phyloP scores from a whole-genome alignment of 768 basidiomycete genomes.

The Kwoniella bestiolae region DNA sequence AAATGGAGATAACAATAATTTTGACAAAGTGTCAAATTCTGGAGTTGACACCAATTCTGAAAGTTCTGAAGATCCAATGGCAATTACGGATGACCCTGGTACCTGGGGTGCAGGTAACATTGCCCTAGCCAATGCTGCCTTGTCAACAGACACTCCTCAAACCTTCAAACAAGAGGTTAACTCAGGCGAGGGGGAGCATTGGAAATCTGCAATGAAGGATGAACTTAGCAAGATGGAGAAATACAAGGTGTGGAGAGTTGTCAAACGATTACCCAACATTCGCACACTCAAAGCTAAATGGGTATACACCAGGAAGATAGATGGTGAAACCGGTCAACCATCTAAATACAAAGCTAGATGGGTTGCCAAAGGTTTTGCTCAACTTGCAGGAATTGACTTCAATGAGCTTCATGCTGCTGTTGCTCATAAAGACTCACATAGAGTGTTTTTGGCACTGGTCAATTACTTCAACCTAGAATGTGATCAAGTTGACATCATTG shows the following conservation, averaged over 20 bases:
- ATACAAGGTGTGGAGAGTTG: constrained; percentile 51
- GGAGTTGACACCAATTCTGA: constrained; percentile 30
- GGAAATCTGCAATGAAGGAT: constrained; percentile 45
- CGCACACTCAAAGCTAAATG: constrained; percentile 54
- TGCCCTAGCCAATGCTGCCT: not conserved
- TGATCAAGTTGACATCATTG: too few species aligned
- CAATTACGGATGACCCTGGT: constrained; percentile 3
- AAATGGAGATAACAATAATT: not conserved
- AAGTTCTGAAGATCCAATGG: constrained; percentile 55
- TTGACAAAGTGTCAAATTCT: not conserved
- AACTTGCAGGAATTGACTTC: constrained; percentile 23
- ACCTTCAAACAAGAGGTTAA: constrained; percentile 7
- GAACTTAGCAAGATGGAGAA: constrained; percentile 40
- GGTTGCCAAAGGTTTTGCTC: constrained; percentile 27
- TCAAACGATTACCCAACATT: constrained; percentile 1
- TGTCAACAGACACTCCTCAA: not conserved
- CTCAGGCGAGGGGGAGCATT: constrained; percentile 22
- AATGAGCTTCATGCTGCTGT: too few species aligned
- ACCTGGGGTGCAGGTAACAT: constrained; percentile 1
- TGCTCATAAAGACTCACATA: too few species aligned
- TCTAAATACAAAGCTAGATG: constrained; percentile 29
- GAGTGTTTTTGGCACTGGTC: too few species aligned
- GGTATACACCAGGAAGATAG: constrained; percentile 56
- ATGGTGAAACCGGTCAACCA: constrained; percentile 42
- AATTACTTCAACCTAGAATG: too few species aligned